These are phyloP conservation scores for Rhynchospora breviuscula DNA, from an alignment of 176 grass and related monocot genomes.

Conservation along the genomic window DNA sequence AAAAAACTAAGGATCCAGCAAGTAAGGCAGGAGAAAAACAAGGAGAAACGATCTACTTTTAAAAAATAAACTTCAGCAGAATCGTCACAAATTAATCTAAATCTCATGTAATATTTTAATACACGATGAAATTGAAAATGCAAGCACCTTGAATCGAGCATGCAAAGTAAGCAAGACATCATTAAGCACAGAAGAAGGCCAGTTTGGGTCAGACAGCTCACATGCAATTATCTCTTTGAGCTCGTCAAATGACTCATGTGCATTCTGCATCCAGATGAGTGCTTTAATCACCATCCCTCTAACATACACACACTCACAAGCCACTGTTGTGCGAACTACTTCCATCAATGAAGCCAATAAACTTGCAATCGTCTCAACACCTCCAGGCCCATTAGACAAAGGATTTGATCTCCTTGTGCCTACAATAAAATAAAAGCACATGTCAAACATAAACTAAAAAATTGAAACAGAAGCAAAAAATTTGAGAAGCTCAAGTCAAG, in stretches of 20 bases:
- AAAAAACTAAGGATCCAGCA: slow-evolving; percentile 26
- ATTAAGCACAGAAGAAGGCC: slow-evolving; percentile 96
- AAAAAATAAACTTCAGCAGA: background rate
- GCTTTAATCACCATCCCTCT: slow-evolving; percentile 98
- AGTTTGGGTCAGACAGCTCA: slow-evolving; percentile 90
- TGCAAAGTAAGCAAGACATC: slow-evolving; percentile 95
- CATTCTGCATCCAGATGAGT: slow-evolving; percentile 99
- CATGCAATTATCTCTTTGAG: slow-evolving; percentile 93
- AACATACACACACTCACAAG: slow-evolving; percentile 99
- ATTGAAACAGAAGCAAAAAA: slow-evolving; percentile 1
- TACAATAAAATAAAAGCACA: slow-evolving; percentile 29
- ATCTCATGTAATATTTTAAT: background rate
- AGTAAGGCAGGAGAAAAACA: background rate
- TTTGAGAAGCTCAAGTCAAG: background rate
- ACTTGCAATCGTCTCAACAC: slow-evolving; percentile 76
- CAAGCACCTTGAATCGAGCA: slow-evolving; percentile 89
- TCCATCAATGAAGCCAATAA: slow-evolving; percentile 97
- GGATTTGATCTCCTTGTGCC: slow-evolving; percentile 59
- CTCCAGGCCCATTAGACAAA: slow-evolving; percentile 68
- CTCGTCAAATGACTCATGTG: slow-evolving; percentile 93
- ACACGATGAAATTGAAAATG: slow-evolving; percentile 9
- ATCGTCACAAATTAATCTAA: background rate
- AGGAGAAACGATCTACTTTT: background rate
- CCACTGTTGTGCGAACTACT: slow-evolving; percentile 92
- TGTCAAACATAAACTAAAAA: slow-evolving; percentile 5